These are phyloP conservation scores for Elaeagnus macrophylla DNA, from an alignment of 306 rosid genomes.

Conservation along the genomic window DNA sequence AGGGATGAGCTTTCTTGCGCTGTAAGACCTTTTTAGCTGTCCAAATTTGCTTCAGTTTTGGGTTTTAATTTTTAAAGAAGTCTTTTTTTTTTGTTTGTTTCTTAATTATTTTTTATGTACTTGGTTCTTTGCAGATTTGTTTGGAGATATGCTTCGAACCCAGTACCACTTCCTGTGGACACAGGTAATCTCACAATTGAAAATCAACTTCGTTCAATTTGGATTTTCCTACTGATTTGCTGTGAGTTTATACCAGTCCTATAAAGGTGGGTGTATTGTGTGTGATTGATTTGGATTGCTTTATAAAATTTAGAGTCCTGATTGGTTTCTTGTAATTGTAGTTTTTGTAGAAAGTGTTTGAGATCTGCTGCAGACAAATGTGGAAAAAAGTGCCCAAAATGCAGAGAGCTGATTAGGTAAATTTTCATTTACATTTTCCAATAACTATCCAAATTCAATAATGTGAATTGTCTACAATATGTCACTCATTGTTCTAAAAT, in stretches of 20 bases:
- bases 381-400: constrained; percentile 87
- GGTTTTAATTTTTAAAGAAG: not conserved
- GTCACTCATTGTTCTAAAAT: not conserved
- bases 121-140: constrained; percentile 50
- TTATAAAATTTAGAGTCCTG: constrained; percentile 8
- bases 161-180: constrained; percentile 93
- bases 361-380: constrained; percentile 86
- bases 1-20: constrained; percentile 96
- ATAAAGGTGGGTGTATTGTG: too few relatives aligned
- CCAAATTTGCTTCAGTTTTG: not conserved
- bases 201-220: too few relatives aligned
- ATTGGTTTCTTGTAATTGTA: constrained; percentile 20
- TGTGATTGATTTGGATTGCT: too few relatives aligned
- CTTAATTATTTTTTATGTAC: not conserved
- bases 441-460: not conserved
- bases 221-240: too few relatives aligned
- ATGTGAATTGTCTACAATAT: not conserved
- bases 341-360: constrained; percentile 84
- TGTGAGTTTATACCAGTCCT: too few relatives aligned
- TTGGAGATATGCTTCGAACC: constrained; percentile 95
- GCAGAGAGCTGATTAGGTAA: constrained; percentile 80
- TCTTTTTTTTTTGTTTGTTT: not conserved
- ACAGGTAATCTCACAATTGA: constrained; percentile 45
- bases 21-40: constrained; percentile 33
- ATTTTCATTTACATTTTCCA: not conserved